phyloP scores from a whole-genome alignment of 2,329 filamentous ascomycete species.

The Venturia pyrina region DNA sequence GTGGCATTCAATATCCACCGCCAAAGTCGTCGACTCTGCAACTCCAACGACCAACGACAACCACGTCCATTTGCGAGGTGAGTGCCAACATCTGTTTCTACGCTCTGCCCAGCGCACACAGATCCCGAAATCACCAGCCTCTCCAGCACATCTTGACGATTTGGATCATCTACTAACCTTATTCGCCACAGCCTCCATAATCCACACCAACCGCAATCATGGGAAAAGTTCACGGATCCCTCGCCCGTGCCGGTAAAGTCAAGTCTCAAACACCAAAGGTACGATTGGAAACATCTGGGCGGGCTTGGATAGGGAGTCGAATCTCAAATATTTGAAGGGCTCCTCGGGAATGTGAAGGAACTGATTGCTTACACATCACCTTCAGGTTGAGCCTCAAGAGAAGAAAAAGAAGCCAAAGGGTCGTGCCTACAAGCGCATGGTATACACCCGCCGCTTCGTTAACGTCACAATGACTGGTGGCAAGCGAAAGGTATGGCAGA shows the following conservation, averaged over 20 bases:
- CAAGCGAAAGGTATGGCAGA: constrained; percentile 85
- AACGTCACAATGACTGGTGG: constrained; percentile 96
- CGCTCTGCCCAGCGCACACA: not conserved
- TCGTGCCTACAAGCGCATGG: constrained; percentile 92
- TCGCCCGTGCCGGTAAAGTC: constrained; percentile 82
- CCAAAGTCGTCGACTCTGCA: not conserved
- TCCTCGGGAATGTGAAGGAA: not conserved
- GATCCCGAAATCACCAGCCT: constrained; percentile 12
- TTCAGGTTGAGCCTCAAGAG: constrained; percentile 78
- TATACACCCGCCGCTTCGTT: constrained; percentile 95
- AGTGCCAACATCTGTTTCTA: constrained; percentile 7
- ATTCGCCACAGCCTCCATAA: constrained; percentile 14
- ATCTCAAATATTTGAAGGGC: not conserved
- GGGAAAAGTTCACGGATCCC: constrained; percentile 91
- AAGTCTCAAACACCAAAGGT: constrained; percentile 93
- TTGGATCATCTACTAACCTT: not conserved
- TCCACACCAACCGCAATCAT: constrained; percentile 49
- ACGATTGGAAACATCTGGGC: constrained; percentile 29
- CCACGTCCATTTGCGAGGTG: constrained; percentile 1
- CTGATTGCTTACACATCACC: not conserved
- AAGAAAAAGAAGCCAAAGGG: constrained; percentile 97
- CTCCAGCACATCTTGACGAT: not conserved
- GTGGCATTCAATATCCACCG: not conserved
- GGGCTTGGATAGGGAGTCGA: not conserved
- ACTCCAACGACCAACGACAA: not conserved